Conservation (phyloP, 2,329 filamentous ascomycete genomes). For the Colletotrichum echinochloae region DNA sequence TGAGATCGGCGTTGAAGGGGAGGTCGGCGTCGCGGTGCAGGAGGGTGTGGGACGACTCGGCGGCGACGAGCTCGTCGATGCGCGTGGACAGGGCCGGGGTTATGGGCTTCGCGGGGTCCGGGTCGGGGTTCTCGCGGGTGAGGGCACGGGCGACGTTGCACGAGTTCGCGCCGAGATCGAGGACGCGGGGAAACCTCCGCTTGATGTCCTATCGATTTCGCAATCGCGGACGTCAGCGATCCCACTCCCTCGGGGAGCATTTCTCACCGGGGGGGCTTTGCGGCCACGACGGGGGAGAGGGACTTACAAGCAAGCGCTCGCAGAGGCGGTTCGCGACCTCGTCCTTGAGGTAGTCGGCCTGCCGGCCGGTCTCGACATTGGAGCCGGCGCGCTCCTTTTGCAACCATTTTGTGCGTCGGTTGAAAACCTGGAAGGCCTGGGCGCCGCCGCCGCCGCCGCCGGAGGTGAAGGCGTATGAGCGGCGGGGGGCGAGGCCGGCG, state of each 20-base stretch:
- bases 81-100: conserved; percentile 76
- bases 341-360: conserved; percentile 92
- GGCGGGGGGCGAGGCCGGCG: conserved; percentile 45
- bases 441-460: conserved; percentile 80
- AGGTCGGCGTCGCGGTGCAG: conserved; percentile 83
- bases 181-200: conserved; percentile 82
- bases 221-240: neutral
- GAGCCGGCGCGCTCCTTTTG: conserved; percentile 89
- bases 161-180: conserved; percentile 95
- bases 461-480: conserved; percentile 82
- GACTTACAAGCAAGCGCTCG: conserved; percentile 81
- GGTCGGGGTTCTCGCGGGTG: conserved; percentile 75
- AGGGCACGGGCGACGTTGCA: conserved; percentile 92
- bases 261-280: neutral
- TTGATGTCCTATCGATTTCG: conserved; percentile 82
- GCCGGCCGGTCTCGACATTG: conserved; percentile 77
- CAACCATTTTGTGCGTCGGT: conserved; percentile 85
- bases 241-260: neutral
- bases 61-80: conserved; percentile 80
- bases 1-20: conserved; percentile 79
- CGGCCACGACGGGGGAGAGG: neutral
- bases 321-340: conserved; percentile 88
- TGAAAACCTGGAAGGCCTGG: conserved; percentile 91
- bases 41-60: conserved; percentile 82
- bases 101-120: conserved; percentile 64